Conservation (phyloP, 371 early-diverging fungal species). For the Blastocladiella emersonii region DNA sequence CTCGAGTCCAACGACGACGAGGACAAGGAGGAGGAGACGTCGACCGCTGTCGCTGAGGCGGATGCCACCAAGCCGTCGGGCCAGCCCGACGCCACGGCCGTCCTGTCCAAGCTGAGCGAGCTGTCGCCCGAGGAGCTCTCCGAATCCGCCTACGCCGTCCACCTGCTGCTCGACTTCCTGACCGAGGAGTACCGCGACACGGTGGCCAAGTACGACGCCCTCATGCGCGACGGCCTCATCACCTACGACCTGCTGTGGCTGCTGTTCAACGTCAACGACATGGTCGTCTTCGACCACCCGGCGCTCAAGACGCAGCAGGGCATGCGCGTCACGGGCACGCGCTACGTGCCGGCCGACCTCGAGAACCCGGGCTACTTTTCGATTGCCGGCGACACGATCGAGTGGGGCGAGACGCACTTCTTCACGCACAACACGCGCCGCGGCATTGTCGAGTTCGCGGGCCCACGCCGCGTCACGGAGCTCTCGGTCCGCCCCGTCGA, state of each 20-base stretch:
- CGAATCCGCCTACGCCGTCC: background rate
- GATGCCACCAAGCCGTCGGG: no score
- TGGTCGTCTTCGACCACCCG: background rate
- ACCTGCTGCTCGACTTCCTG: background rate
- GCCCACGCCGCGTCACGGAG: background rate
- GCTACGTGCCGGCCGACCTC: background rate
- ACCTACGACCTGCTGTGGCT: background rate
- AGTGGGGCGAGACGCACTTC: background rate
- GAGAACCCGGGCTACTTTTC: background rate
- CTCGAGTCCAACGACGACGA: background rate
- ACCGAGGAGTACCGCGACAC: background rate
- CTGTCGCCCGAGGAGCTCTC: background rate
- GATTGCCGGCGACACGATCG: background rate
- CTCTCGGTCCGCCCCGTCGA: background rate
- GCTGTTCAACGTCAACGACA: background rate
- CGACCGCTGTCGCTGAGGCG: background rate
- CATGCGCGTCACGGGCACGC: background rate
- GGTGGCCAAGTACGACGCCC: background rate
- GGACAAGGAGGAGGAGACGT: background rate
- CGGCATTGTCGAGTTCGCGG: background rate
- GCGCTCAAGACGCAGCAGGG: no score
- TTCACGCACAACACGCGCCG: background rate
- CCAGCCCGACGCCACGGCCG: no score
- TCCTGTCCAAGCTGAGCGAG: no score
- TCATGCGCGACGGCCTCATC: background rate